Evolutionary conservation across 208 protist species (phyloP).

Genomic region (Acanthamoeba culbertsoni): DNA sequence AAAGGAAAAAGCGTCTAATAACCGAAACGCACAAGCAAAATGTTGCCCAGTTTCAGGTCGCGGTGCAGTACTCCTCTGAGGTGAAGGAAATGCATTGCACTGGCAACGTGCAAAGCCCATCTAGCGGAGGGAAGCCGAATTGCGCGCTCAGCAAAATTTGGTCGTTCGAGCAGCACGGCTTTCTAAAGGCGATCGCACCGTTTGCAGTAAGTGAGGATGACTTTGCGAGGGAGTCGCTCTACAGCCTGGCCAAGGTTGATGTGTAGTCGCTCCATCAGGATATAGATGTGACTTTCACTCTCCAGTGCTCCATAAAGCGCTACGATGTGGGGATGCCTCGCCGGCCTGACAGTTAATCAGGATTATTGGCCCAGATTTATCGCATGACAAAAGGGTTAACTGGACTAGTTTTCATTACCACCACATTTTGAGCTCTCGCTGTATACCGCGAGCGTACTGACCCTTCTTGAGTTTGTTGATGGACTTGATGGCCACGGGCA

Average conservation of each 20-base stretch:
- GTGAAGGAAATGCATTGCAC: slow-evolving; percentile 53
- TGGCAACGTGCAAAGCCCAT: slow-evolving; percentile 41
- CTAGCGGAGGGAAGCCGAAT: background rate
- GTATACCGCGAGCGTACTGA: slow-evolving; percentile 26
- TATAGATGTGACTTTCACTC: slow-evolving; percentile 31
- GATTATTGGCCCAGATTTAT: no score
- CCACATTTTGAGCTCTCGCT: slow-evolving; percentile 39
- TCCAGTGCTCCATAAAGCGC: slow-evolving; percentile 43
- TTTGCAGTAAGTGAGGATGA: background rate
- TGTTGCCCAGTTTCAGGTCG: slow-evolving; percentile 49
- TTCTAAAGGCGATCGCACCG: background rate
- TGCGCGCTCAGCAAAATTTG: background rate
- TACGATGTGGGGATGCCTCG: slow-evolving; percentile 44
- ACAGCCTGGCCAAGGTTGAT: slow-evolving; percentile 12
- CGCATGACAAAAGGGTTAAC: no score
- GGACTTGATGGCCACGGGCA: slow-evolving; percentile 44
- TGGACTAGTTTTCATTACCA: no score
- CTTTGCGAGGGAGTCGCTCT: background rate
- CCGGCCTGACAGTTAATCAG: background rate
- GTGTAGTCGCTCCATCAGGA: slow-evolving; percentile 51
- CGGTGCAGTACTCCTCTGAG: background rate
- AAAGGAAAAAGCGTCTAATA: no score
- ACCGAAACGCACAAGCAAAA: background rate
- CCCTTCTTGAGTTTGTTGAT: slow-evolving; percentile 60
- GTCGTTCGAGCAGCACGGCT: background rate